Evolutionary conservation across 2,329 filamentous ascomycete species (phyloP).

Genomic region (Calonectria henricotiae): DNA sequence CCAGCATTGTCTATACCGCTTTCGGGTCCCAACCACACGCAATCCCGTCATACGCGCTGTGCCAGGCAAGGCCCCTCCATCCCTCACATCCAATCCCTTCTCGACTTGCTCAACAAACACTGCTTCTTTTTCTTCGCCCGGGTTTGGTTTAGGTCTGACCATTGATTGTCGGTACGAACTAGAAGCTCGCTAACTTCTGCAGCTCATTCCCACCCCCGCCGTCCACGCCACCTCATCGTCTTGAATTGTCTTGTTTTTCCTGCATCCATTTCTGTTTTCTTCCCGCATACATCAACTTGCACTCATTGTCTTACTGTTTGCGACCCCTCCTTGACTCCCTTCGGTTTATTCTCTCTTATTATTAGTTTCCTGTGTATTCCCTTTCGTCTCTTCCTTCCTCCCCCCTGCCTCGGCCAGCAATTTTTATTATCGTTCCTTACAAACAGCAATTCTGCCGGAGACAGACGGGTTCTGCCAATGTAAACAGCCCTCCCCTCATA

Average conservation of each 20-base stretch:
- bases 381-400: slow-evolving; percentile 30
- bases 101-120: slow-evolving; percentile 39
- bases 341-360: slow-evolving; percentile 26
- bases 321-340: slow-evolving; percentile 25
- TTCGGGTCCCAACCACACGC: slow-evolving; percentile 55
- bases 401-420: slow-evolving; percentile 30
- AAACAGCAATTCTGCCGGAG: slow-evolving; percentile 34
- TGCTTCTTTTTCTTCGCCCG: slow-evolving; percentile 25
- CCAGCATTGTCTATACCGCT: slow-evolving; percentile 43
- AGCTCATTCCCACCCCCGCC: slow-evolving; percentile 38
- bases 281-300: slow-evolving; percentile 18
- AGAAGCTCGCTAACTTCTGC: slow-evolving; percentile 33
- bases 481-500: slow-evolving; percentile 47
- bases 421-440: slow-evolving; percentile 41
- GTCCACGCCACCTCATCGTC: slow-evolving; percentile 38
- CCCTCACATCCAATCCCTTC: slow-evolving; percentile 41
- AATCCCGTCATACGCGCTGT: slow-evolving; percentile 48
- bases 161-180: slow-evolving; percentile 25
- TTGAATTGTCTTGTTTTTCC: slow-evolving; percentile 26
- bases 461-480: slow-evolving; percentile 46
- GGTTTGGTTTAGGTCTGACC: slow-evolving; percentile 33
- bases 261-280: slow-evolving; percentile 20
- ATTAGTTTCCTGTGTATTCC: slow-evolving; percentile 9
- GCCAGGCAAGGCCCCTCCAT: slow-evolving; percentile 39
- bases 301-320: slow-evolving; percentile 31